These are phyloP conservation scores for Solanum chiquidenum DNA, from an alignment of 257 asterid genomes.

Conservation along the genomic window DNA sequence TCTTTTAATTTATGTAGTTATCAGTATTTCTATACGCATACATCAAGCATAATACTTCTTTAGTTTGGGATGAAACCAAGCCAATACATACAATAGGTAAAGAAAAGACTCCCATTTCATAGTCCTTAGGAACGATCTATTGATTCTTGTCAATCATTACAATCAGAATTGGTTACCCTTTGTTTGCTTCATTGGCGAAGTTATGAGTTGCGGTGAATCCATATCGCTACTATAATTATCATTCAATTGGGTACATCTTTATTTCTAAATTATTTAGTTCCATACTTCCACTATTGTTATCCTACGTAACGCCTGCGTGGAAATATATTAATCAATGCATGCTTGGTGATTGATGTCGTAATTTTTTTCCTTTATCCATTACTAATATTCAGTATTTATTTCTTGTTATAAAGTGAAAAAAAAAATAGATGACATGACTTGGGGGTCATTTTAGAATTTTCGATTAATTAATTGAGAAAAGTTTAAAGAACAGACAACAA, in stretches of 20 bases:
- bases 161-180: neutral
- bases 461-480: neutral
- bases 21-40: neutral
- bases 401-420: neutral
- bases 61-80: neutral
- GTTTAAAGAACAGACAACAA: neutral
- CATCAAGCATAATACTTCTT: neutral
- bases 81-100: neutral
- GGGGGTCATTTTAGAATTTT: neutral
- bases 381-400: neutral
- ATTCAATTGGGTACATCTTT: no score
- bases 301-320: accelerated
- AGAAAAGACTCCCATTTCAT: neutral
- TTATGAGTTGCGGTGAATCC: no score
- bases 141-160: neutral
- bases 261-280: no score
- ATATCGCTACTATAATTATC: neutral
- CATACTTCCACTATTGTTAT: neutral
- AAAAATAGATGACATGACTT: neutral
- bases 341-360: neutral
- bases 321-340: neutral
- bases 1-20: neutral
- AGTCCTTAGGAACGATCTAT: accelerated
- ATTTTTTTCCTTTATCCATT: neutral
- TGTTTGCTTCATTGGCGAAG: no score